A percentile compares a stretch with the other conserved stretches of the same genome.
Conservation (phyloP, 2,329 filamentous ascomycete species). For the Aureobasidium melanogenum region DNA sequence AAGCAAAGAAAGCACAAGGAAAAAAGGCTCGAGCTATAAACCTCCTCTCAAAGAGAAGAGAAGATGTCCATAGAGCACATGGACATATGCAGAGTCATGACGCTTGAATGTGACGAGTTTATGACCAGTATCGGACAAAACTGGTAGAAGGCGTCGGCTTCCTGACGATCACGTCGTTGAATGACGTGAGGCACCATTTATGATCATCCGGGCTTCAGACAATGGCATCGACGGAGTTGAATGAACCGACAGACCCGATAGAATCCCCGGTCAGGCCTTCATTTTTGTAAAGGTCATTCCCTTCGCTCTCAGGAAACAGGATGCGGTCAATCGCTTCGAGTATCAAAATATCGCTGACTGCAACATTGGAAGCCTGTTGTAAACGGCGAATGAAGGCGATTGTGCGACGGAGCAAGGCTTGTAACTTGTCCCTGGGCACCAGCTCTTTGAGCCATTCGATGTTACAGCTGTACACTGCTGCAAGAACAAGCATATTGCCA, state of each 20-base stretch:
- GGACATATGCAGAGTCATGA: neutral
- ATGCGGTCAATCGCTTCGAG: conserved; percentile 2
- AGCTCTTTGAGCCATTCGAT: conserved; percentile 46
- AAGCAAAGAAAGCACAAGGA: too few relatives aligned
- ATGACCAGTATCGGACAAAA: neutral
- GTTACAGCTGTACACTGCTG: conserved; percentile 63
- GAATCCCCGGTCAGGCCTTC: conserved; percentile 2
- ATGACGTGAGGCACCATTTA: neutral
- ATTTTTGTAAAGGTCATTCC: neutral
- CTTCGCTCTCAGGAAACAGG: neutral
- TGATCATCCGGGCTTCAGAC: neutral
- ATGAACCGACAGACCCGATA: conserved; percentile 40
- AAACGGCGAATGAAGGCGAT: conserved; percentile 56
- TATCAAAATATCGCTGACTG: neutral
- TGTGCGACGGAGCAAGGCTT: conserved; percentile 59
- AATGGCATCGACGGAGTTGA: neutral
- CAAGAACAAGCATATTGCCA: conserved; percentile 86
- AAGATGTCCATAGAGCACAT: neutral
- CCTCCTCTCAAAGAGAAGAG: neutral
- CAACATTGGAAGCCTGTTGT: neutral
- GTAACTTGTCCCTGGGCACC: conserved; percentile 49
- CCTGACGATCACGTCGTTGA: neutral
- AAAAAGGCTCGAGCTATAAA: neutral
- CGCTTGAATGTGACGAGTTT: neutral
- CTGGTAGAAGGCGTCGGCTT: neutral